Evolutionary conservation across 2,329 filamentous ascomycete genomes (phyloP).

Genomic region (Leptographium lundbergii): DNA sequence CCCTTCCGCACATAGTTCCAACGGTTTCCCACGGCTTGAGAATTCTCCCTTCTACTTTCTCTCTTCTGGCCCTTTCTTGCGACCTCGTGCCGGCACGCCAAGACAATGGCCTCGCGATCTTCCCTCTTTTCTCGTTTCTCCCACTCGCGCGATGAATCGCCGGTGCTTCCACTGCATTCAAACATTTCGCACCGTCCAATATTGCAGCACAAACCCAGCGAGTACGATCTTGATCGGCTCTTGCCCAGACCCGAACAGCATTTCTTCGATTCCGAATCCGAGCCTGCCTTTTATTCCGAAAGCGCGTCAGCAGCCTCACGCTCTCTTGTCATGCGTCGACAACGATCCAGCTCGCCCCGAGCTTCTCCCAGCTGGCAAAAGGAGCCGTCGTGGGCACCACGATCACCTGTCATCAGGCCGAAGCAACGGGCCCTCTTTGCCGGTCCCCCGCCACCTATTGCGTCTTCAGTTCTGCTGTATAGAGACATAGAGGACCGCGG

Average conservation of each 20-base stretch:
- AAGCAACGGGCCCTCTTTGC: conserved; percentile 26
- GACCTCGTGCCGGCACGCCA: neutral
- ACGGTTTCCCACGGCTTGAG: neutral
- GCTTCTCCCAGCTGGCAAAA: conserved; percentile 3
- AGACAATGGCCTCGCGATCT: neutral
- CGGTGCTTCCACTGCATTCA: conserved; percentile 18
- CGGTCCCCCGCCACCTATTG: conserved; percentile 39
- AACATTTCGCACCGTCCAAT: conserved; percentile 11
- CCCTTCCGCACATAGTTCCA: neutral
- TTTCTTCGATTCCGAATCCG: conserved; percentile 10
- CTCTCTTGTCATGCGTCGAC: conserved; percentile 1
- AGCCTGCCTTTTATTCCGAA: conserved; percentile 1
- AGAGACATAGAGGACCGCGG: conserved; percentile 18
- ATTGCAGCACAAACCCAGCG: conserved; percentile 19
- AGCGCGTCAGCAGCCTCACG: neutral
- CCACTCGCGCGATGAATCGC: conserved; percentile 13
- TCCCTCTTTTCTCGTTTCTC: conserved; percentile 20
- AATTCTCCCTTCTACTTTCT: neutral
- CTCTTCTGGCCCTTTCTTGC: neutral
- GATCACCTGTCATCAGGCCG: conserved; percentile 10
- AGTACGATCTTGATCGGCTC: conserved; percentile 21
- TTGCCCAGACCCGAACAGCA: conserved; percentile 18
- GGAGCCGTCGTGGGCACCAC: neutral
- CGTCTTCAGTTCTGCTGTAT: conserved; percentile 26
- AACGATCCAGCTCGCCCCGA: conserved; percentile 1